Evolutionary conservation across 169 alveolate genomes (phyloP).

Genomic region (Plasmodium ovale): DNA sequence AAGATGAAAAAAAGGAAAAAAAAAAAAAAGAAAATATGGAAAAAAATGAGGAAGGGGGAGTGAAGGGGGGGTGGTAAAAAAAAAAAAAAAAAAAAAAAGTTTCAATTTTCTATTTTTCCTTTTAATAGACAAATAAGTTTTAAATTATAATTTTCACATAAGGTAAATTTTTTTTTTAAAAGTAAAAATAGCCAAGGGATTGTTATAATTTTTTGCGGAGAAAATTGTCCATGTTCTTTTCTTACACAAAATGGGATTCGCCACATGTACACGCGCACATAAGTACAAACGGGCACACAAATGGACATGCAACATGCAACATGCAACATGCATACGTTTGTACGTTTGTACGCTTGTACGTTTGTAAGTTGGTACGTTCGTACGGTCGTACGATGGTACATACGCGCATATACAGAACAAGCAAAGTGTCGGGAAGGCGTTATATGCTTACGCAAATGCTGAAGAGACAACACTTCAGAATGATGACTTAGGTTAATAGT

Average conservation of each 20-base stretch:
- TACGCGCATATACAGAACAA: too few species aligned
- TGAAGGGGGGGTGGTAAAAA: conserved; percentile 1
- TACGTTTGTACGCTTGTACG: too few species aligned
- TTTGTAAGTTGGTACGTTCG: too few species aligned
- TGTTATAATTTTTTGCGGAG: background rate
- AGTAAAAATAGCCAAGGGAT: background rate
- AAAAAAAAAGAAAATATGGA: too few species aligned
- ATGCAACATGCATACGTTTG: too few species aligned
- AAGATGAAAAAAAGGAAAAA: background rate
- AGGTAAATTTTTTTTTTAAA: background rate
- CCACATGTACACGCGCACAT: background rate
- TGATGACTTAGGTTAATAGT: too few species aligned
- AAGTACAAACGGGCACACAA: too few species aligned
- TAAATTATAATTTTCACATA: background rate
- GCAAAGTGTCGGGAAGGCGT: background rate
- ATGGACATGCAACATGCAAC: too few species aligned
- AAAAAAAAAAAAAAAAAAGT: background rate
- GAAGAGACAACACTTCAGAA: background rate
- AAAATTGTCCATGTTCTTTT: background rate
- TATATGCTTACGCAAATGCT: background rate
- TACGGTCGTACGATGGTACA: too few species aligned
- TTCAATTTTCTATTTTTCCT: conserved; percentile 1
- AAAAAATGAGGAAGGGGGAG: background rate
- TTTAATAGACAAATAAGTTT: conserved; percentile 14
- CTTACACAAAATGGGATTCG: background rate